Conservation (phyloP, 768 basidiomycete species). For the Amanita polypyramis region DNA sequence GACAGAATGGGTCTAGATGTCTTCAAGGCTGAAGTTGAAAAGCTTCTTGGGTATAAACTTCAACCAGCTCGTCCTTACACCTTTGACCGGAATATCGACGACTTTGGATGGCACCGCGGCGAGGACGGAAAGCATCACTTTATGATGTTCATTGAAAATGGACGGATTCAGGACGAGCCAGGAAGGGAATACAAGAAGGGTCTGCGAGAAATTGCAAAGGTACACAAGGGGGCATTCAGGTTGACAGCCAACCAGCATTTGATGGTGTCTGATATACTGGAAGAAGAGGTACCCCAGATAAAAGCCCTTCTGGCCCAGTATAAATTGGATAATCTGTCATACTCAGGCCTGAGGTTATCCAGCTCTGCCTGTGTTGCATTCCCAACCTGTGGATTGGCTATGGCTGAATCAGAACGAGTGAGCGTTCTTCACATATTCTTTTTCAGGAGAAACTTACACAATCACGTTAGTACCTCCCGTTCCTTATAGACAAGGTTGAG, state of each 20-base stretch:
- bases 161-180: constrained; percentile 91
- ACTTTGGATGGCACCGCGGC: constrained; percentile 89
- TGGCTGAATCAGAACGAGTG: constrained; percentile 47
- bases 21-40: constrained; percentile 88
- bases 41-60: constrained; percentile 71
- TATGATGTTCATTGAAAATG: constrained; percentile 94
- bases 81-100: constrained; percentile 87
- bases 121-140: constrained; percentile 87
- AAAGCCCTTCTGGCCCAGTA: constrained; percentile 74
- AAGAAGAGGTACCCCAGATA: constrained; percentile 65
- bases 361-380: constrained; percentile 96
- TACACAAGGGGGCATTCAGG: constrained; percentile 91
- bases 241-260: constrained; percentile 95
- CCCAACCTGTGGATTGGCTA: constrained; percentile 73
- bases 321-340: constrained; percentile 80
- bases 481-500: constrained; percentile 92
- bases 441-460: neutral
- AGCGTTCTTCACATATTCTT: constrained; percentile 12
- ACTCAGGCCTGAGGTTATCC: constrained; percentile 71
- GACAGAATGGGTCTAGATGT: constrained; percentile 86
- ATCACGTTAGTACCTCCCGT: constrained; percentile 64
- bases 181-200: constrained; percentile 88
- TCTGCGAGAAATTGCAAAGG: constrained; percentile 82
- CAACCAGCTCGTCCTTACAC: constrained; percentile 63
- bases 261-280: constrained; percentile 72